These are phyloP conservation scores for Barbatosphaeria neglecta DNA, from an alignment of 495 filamentous ascomycete species.

Conservation along the genomic window DNA sequence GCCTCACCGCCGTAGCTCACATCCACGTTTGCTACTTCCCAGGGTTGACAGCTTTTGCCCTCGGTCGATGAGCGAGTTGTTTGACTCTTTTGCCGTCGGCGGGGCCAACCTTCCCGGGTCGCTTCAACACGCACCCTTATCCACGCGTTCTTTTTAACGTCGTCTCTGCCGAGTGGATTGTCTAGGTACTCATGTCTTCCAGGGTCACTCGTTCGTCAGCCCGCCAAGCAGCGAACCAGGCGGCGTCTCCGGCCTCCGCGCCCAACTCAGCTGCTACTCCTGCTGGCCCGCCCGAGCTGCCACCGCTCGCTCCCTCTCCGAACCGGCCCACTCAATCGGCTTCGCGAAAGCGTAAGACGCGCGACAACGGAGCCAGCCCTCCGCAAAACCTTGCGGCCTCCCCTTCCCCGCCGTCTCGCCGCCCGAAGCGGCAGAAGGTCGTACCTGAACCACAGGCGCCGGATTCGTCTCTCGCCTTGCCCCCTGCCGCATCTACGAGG, in stretches of 20 bases:
- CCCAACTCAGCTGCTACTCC: conserved; percentile 14
- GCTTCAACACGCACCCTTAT: too few species aligned
- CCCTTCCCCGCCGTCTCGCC: conserved; percentile 27
- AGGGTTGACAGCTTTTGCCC: too few species aligned
- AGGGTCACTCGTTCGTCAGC: conserved; percentile 74
- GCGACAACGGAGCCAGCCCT: conserved; percentile 5
- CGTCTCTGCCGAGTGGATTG: neutral
- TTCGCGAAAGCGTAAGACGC: conserved; percentile 8
- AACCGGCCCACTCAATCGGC: conserved; percentile 32
- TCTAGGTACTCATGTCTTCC: conserved; percentile 63
- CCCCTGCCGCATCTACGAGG: conserved; percentile 34
- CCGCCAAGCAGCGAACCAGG: conserved; percentile 54
- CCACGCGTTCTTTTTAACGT: neutral
- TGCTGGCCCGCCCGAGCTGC: conserved; percentile 31
- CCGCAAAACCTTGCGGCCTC: conserved; percentile 16
- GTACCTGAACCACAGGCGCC: conserved; percentile 11
- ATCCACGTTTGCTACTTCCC: too few species aligned
- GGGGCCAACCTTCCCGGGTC: neutral
- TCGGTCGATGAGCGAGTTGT: too few species aligned
- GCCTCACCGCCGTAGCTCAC: too few species aligned
- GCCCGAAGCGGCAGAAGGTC: conserved; percentile 42
- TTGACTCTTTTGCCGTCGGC: neutral
- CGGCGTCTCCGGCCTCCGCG: conserved; percentile 37
- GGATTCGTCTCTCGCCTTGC: conserved; percentile 8
- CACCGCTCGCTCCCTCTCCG: conserved; percentile 14